A percentile compares a stretch with the other conserved stretches of the same genome.
Conservation (phyloP, 2,329 filamentous ascomycete genomes). For the Aspergillus awamori region DNA sequence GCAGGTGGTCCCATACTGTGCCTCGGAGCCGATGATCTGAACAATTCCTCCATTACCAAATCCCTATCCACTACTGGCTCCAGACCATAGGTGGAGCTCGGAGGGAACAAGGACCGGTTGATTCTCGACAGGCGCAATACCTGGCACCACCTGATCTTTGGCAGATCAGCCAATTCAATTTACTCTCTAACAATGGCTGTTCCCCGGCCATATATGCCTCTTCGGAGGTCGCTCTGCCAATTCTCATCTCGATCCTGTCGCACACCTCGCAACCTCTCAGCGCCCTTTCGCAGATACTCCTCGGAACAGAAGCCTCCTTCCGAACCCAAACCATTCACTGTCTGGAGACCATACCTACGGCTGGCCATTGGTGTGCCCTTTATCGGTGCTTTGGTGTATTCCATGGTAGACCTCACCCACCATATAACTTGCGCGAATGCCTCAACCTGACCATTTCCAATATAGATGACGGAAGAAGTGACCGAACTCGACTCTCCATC, state of each 20-base stretch:
- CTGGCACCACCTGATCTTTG: conserved; percentile 21
- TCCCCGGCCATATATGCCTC: conserved; percentile 36
- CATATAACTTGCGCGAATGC: not conserved
- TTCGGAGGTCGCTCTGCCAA: conserved; percentile 38
- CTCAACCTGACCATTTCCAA: conserved; percentile 11
- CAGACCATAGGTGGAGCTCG: conserved; percentile 14
- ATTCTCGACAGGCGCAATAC: not conserved
- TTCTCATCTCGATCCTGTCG: conserved; percentile 28
- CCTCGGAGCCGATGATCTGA: conserved; percentile 5
- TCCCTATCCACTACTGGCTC: not conserved
- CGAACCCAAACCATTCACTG: conserved; percentile 36
- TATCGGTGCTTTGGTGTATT: conserved; percentile 53
- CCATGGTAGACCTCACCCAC: conserved; percentile 47
- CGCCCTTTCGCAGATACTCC: conserved; percentile 31
- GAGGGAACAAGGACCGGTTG: not conserved
- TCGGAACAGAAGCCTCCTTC: conserved; percentile 24
- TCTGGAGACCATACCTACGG: conserved; percentile 52
- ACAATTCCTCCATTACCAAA: conserved; percentile 1
- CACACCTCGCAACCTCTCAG: conserved; percentile 22
- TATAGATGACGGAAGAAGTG: conserved; percentile 42
- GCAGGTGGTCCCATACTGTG: conserved; percentile 25
- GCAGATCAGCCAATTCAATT: conserved; percentile 21
- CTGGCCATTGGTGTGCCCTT: conserved; percentile 54
- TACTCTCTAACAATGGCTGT: conserved; percentile 34
- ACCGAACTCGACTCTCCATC: conserved; percentile 54